Conservation (phyloP, 805 yeast species). For the Metahyphopichia silvanorum region DNA sequence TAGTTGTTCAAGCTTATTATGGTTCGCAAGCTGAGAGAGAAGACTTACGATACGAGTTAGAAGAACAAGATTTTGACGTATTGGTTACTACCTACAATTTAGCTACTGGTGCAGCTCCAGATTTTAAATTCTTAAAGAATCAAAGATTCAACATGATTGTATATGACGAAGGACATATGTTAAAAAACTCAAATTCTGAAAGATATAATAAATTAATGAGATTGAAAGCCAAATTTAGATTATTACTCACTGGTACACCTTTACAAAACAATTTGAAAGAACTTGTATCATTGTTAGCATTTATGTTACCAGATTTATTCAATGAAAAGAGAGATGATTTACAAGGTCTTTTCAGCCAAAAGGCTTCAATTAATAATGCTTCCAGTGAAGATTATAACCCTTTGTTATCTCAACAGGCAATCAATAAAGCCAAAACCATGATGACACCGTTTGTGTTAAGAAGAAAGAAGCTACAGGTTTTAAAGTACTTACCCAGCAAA, state of each 20-base stretch:
- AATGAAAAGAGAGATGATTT: slow-evolving; percentile 79
- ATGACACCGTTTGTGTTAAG: slow-evolving; percentile 97
- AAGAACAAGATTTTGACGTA: slow-evolving; percentile 68
- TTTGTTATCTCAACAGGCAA: slow-evolving; percentile 84
- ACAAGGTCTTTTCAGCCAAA: slow-evolving; percentile 80
- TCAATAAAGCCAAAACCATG: slow-evolving; percentile 91
- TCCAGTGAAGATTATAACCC: slow-evolving; percentile 62
- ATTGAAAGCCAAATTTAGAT: slow-evolving; percentile 76
- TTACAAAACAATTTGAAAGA: slow-evolving; percentile 90
- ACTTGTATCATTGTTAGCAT: slow-evolving; percentile 83
- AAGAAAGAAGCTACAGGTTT: slow-evolving; percentile 87
- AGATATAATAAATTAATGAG: slow-evolving; percentile 85
- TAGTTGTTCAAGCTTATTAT: slow-evolving; percentile 88
- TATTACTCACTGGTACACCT: slow-evolving; percentile 94
- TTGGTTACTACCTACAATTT: slow-evolving; percentile 90
- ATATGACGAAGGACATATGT: slow-evolving; percentile 97
- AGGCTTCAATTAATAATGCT: slow-evolving; percentile 62
- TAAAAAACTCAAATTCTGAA: slow-evolving; percentile 85
- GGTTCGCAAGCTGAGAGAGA: slow-evolving; percentile 85
- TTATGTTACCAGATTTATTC: slow-evolving; percentile 83
- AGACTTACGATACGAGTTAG: slow-evolving; percentile 70
- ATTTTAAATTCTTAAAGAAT: slow-evolving; percentile 71
- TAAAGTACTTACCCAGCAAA: slow-evolving; percentile 84
- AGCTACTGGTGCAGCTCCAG: slow-evolving; percentile 84
- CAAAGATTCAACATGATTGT: slow-evolving; percentile 83